Evolutionary conservation across 441 rosid species (phyloP), one percentile per base, ranked within the genome.

Genomic region (Brassica balearica): DNA sequence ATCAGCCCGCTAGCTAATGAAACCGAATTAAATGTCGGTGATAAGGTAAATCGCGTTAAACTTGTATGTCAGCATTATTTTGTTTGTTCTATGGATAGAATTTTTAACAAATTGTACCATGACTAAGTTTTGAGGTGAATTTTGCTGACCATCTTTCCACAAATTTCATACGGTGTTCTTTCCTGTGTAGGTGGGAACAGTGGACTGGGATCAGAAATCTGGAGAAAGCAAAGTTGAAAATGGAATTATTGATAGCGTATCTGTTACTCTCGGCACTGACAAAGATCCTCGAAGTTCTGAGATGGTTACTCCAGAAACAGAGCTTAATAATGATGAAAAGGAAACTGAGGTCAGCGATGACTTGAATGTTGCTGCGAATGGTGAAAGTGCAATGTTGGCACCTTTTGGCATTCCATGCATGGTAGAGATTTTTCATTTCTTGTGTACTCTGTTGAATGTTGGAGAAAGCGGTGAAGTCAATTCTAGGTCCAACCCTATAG

Each of bases 381-480:
- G 82, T 84, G 81, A 85, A 69, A 83, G 69, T 53, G 76, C 81
- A 60, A 88, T 91, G 97, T 74, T 80, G 73, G 95, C 89, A 56
- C 95, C 98, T 12, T 95, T 82, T 85, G 98, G 97, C 23, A 83
- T 92, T 70, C 97, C 93, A 48, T 93, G 96, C 88, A 89, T 95
- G 96, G 94, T 92, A 85, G 99, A 93, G 81, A 86, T 95, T 78
- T 88, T 93, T 81, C 95, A 92, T 68, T 95, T 92, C 84, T 76
- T 95, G 77, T 95, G 98, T 77, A 92, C 96, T 36, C 68, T 93
- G 68, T 80, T 95, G 76, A 93, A 92, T 84, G 91, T 84, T 51
- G 78, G 87, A 77, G 96, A 93, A 78, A 83, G 86, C 61, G 76
- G 85, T 55, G 95, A 84, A 79, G 78, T 81, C 72, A 91, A 85